Evolutionary conservation across 1,139 yeast species (phyloP).

Genomic region (Debaryomycetaceae sp.): DNA sequence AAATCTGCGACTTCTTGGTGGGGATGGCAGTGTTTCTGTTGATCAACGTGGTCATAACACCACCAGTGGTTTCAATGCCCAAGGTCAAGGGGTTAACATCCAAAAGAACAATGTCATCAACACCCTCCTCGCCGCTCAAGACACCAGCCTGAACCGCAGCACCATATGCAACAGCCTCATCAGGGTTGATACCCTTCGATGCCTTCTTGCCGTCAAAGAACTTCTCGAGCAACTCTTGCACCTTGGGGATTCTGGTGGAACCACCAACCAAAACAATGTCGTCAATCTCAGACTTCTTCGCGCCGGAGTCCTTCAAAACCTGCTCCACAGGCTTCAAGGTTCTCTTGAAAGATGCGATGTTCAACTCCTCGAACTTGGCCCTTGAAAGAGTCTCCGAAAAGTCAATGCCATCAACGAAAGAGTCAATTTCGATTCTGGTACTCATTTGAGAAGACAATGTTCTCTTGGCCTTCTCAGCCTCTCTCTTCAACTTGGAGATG

Average conservation of each 20-base stretch:
- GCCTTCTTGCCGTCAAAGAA: constrained; percentile 92
- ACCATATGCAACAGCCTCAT: constrained; percentile 58
- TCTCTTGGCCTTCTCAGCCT: constrained; percentile 96
- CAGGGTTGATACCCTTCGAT: constrained; percentile 94
- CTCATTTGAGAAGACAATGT: constrained; percentile 87
- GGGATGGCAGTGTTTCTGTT: constrained; percentile 47
- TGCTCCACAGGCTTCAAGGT: constrained; percentile 92
- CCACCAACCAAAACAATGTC: constrained; percentile 97
- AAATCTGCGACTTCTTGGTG: constrained; percentile 45
- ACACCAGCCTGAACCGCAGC: constrained; percentile 87
- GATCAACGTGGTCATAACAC: constrained; percentile 46
- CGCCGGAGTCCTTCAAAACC: constrained; percentile 85
- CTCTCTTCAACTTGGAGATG: constrained; percentile 86
- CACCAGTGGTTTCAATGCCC: constrained; percentile 49
- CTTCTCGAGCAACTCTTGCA: constrained; percentile 81
- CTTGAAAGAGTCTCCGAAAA: constrained; percentile 88
- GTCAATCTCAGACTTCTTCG: constrained; percentile 76
- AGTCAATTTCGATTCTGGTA: constrained; percentile 89
- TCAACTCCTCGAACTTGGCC: constrained; percentile 93
- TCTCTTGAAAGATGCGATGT: constrained; percentile 80
- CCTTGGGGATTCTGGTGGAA: constrained; percentile 97
- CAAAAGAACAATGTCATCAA: constrained; percentile 44
- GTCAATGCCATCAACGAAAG: constrained; percentile 93
- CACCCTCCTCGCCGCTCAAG: constrained; percentile 67
- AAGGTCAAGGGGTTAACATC: constrained; percentile 47